phyloP scores from a whole-genome alignment of 164 flowering plant genomes.

The Magnolia sinica region DNA sequence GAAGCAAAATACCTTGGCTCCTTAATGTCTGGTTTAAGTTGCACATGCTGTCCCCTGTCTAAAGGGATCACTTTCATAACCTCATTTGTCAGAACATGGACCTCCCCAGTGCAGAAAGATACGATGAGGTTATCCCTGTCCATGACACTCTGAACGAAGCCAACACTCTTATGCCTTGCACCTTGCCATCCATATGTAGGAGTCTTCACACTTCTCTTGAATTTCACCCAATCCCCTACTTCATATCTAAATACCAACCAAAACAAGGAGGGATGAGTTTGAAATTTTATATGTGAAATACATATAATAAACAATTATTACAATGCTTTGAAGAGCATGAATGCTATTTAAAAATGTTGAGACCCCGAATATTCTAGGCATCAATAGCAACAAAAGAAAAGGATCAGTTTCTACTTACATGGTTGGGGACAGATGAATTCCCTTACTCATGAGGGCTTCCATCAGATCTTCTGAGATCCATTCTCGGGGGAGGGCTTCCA shows the following conservation, averaged over 20 bases:
- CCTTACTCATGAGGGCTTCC: conserved; percentile 78
- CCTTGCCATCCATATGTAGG: conserved; percentile 99
- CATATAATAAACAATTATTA: neutral
- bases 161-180: conserved; percentile 83
- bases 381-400: neutral
- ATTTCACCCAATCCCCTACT: conserved; percentile 96
- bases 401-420: conserved; percentile 47
- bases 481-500: conserved; percentile 94
- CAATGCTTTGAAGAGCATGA: neutral
- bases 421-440: conserved; percentile 83
- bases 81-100: conserved; percentile 72
- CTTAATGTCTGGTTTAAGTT: conserved; percentile 73
- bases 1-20: conserved; percentile 70
- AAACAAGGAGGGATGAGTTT: conserved; percentile 2
- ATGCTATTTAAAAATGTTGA: neutral
- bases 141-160: conserved; percentile 78
- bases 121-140: conserved; percentile 76
- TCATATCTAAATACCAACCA: conserved; percentile 50
- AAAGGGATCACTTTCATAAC: conserved; percentile 86
- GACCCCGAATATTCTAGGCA: neutral
- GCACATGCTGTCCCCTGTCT: conserved; percentile 97
- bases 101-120: conserved; percentile 94
- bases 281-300: neutral
- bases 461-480: conserved; percentile 98
- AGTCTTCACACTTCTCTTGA: conserved; percentile 60